Percentiles rank a stretch among this genome's conserved stretches.
Conservation (phyloP, 192 early-diverging fungal species). For the Chytriomyces sp. region DNA sequence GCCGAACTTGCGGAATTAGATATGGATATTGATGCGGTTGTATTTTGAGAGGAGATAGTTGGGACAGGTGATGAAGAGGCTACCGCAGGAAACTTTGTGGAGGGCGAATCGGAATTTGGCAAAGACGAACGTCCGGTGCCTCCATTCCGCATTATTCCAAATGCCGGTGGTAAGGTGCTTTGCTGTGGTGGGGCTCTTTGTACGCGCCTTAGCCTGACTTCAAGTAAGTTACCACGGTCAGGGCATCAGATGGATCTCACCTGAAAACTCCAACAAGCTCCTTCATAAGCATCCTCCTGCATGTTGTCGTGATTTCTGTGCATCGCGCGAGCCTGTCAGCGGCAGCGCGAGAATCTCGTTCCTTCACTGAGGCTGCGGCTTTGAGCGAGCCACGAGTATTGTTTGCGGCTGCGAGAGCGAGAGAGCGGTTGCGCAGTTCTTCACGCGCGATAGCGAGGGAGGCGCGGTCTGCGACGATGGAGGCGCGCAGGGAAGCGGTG, state of each 20-base stretch:
- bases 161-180: background rate
- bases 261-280: slow-evolving; percentile 48
- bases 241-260: slow-evolving; percentile 4
- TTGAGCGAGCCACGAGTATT: no score
- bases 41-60: background rate
- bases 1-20: background rate
- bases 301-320: slow-evolving; percentile 24
- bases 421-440: background rate
- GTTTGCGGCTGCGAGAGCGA: no score
- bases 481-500: background rate
- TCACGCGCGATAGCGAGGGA: background rate
- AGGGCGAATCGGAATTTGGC: background rate
- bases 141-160: no score
- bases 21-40: background rate
- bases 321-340: background rate
- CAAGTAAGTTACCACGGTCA: slow-evolving; percentile 12
- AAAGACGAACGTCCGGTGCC: background rate
- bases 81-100: background rate
- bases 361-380: no score
- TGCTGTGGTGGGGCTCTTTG: slow-evolving; percentile 9
- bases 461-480: background rate
- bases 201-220: background rate
- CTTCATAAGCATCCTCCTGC: slow-evolving; percentile 38
- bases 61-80: background rate
- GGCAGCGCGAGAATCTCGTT: background rate